Conservation (phyloP, 371 early-diverging fungal species). For the Mucor velutinosus region DNA sequence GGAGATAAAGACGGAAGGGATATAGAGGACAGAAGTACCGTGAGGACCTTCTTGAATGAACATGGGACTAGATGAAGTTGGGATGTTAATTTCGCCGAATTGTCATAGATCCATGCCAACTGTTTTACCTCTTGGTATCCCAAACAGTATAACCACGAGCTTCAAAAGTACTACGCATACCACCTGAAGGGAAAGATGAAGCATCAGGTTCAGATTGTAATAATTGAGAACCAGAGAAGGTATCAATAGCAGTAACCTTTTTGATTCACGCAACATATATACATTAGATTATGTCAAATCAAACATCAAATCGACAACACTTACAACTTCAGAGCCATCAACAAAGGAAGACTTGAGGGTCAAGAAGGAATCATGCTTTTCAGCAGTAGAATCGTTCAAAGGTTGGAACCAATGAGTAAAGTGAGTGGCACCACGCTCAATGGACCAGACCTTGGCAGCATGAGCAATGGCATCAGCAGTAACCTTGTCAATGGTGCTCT, state of each 20-base stretch:
- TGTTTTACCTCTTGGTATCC: conserved; percentile 82
- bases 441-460: conserved; percentile 95
- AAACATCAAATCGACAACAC: background rate
- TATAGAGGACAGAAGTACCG: conserved; percentile 88
- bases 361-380: conserved; percentile 98
- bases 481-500: conserved; percentile 82
- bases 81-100: background rate
- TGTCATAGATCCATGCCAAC: background rate
- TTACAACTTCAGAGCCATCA: conserved; percentile 80
- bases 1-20: conserved; percentile 97
- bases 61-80: conserved; percentile 75
- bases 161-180: conserved; percentile 97
- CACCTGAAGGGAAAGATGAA: conserved; percentile 98
- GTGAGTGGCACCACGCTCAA: conserved; percentile 94
- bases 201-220: conserved; percentile 99
- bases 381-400: conserved; percentile 96
- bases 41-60: conserved; percentile 93
- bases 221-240: conserved; percentile 95
- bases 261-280: background rate
- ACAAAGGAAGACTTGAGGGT: conserved; percentile 75
- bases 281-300: conserved; percentile 4
- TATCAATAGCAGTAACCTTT: conserved; percentile 82
- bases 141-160: conserved; percentile 99
- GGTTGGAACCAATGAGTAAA: conserved; percentile 99
- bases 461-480: conserved; percentile 98